Conservation (phyloP, 345 rosid species). For the Cardiospermum halicacabum region DNA sequence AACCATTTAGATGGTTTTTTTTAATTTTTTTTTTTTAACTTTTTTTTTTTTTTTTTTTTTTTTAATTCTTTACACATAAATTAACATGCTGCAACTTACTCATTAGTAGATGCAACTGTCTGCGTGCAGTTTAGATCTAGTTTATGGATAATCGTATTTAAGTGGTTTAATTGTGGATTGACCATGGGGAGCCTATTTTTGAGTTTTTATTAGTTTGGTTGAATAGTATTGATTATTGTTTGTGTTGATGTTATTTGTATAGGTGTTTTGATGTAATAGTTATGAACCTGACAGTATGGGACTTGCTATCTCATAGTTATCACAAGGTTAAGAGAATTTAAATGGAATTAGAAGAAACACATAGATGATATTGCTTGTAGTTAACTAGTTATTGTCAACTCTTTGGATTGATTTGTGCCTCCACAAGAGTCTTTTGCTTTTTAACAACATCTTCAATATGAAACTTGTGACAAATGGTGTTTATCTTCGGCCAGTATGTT, state of each 20-base stretch:
- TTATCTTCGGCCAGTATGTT: conserved; percentile 3
- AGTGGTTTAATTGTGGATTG: neutral
- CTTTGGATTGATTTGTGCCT: conserved; percentile 5
- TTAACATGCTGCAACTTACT: neutral
- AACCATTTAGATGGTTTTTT: conserved; percentile 3
- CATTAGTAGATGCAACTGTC: neutral
- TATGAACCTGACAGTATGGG: no score
- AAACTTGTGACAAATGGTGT: neutral
- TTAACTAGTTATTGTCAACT: neutral
- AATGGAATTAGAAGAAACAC: neutral
- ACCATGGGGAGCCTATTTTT: neutral
- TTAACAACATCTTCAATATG: neutral
- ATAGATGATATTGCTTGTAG: neutral
- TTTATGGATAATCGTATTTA: neutral
- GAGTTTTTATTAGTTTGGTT: neutral
- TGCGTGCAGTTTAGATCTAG: neutral
- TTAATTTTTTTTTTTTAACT: no score
- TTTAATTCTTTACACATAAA: neutral
- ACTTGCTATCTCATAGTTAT: neutral
- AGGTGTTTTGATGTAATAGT: neutral
- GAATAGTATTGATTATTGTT: neutral
- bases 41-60: neutral
- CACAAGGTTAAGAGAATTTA: neutral
- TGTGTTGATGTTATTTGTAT: neutral
- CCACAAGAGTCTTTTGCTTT: neutral